Evolutionary conservation across 495 filamentous ascomycete genomes (phyloP).

Genomic region (Hyaloscypha variabilis): DNA sequence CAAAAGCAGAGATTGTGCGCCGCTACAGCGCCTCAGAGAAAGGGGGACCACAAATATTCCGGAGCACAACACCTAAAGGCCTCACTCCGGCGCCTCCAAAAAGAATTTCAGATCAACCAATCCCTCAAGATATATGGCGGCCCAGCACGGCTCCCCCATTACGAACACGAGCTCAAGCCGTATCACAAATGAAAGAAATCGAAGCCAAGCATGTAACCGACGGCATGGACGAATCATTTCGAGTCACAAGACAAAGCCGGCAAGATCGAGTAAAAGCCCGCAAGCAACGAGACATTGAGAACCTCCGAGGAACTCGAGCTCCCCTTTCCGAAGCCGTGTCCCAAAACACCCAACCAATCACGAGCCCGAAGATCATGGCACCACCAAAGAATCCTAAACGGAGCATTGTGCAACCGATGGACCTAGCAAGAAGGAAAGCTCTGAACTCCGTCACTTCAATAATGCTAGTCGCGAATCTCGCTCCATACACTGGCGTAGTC

Average conservation of each 20-base stretch:
- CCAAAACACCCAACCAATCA: background rate
- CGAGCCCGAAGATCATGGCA: background rate
- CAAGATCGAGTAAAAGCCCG: slow-evolving; percentile 26
- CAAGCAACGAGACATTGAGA: slow-evolving; percentile 27
- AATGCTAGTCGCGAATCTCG: slow-evolving; percentile 27
- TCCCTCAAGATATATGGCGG: background rate
- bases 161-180: background rate
- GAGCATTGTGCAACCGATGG: background rate
- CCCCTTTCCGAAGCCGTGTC: background rate
- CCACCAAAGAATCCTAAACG: slow-evolving; percentile 11
- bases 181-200: background rate
- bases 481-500: background rate
- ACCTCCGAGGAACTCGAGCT: background rate
- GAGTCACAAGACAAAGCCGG: slow-evolving; percentile 4
- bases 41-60: background rate
- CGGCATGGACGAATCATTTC: background rate
- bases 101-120: background rate
- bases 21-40: background rate
- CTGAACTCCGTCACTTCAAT: slow-evolving; percentile 17
- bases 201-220: background rate
- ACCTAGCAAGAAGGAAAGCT: background rate
- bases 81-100: background rate
- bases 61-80: background rate
- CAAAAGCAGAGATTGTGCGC: background rate
- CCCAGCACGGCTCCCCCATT: background rate